Base-by-base conservation (phyloP, 305 asterid species). In the Fraxinus greggii region DNA sequence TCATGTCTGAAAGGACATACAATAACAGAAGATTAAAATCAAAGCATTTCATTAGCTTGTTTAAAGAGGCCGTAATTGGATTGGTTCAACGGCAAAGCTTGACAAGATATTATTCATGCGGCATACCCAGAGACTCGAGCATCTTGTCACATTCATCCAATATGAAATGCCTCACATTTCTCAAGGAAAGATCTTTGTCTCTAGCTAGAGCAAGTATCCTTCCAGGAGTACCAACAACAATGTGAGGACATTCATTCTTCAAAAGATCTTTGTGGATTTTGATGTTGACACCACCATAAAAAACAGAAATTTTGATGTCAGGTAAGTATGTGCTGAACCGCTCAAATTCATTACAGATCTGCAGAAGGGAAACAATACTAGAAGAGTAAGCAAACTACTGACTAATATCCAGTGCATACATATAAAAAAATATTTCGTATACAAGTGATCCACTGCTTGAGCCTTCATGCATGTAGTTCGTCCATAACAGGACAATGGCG, bases 161-260 rank as follows among this genome's bases (percentile, higher is more conserved):
- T 61, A 92, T 88, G 85, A 92, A 92, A 84, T 92, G 96, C 89
- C 94, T 90, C 88, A 92, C 96, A 61, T 90, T 89, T 84, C 79
- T 90, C 88, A 90, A 82, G 7, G 90, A 79, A 23, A 92, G 91
- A 36, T 87, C 93, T 81, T 92, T 90, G n/a, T 91, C 94, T 83
- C 92, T 86, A 13, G 94, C 88, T 48, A 92, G 89, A 74, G 90
- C 92, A 86, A 92, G 92, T 78, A 92, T 82, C 79, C 97, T 92
- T 26, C 94, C 94, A 2, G 97, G 94, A n/a, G 97, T 92, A 69
- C 97, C 97, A 82, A 92, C 97, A 80, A 92, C 94, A 87, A 92
- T 87, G 80, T 92, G 97, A 83, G 97, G 94, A 76, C 93, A 92
- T 80, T 92, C 95, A 81, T 92, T 92, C 91, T 90, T 92, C 80